Evolutionary conservation across 768 basidiomycete genomes (phyloP).

Genomic region (Boletus rubropictus): DNA sequence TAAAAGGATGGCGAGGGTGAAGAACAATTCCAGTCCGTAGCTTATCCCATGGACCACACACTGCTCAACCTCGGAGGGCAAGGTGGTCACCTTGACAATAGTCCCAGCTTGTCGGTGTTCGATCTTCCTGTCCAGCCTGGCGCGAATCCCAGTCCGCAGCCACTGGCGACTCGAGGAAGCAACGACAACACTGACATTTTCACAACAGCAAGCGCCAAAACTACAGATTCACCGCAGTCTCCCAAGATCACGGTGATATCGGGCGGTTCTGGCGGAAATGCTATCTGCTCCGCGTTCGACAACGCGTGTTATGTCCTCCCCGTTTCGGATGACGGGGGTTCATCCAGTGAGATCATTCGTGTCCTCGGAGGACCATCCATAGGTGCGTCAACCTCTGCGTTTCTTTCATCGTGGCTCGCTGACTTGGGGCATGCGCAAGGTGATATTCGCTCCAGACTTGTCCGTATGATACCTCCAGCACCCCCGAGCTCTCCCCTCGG

Average conservation of each 20-base stretch:
- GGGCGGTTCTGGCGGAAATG: slow-evolving; percentile 92
- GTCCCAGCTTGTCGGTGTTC: slow-evolving; percentile 70
- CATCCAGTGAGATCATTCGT: slow-evolving; percentile 90
- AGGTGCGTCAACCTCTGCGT: slow-evolving; percentile 37
- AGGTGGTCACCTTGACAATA: slow-evolving; percentile 27
- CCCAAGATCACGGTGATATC: slow-evolving; percentile 72
- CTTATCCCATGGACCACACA: slow-evolving; percentile 11
- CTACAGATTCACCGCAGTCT: slow-evolving; percentile 3
- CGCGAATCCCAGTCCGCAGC: slow-evolving; percentile 16
- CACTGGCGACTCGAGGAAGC: slow-evolving; percentile 13
- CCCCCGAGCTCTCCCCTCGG: slow-evolving; percentile 56
- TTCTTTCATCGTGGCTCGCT: slow-evolving; percentile 11
- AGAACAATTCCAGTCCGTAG: too few relatives aligned
- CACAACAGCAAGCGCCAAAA: neutral
- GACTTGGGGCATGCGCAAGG: slow-evolving; percentile 38
- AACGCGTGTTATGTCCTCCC: slow-evolving; percentile 79
- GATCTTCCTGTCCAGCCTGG: slow-evolving; percentile 59
- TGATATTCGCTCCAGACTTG: slow-evolving; percentile 82
- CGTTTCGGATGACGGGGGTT: slow-evolving; percentile 94
- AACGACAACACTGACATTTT: slow-evolving; percentile 1
- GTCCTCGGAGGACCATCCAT: slow-evolving; percentile 85
- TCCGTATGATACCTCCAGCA: slow-evolving; percentile 76
- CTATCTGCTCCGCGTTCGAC: slow-evolving; percentile 81
- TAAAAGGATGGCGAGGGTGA: too few relatives aligned
- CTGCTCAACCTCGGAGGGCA: slow-evolving; percentile 9